Percentiles rank a stretch among this genome's conserved stretches.
phyloP scores from a whole-genome alignment of 495 filamentous ascomycete genomes.

The Saxophila tyrrhenica region DNA sequence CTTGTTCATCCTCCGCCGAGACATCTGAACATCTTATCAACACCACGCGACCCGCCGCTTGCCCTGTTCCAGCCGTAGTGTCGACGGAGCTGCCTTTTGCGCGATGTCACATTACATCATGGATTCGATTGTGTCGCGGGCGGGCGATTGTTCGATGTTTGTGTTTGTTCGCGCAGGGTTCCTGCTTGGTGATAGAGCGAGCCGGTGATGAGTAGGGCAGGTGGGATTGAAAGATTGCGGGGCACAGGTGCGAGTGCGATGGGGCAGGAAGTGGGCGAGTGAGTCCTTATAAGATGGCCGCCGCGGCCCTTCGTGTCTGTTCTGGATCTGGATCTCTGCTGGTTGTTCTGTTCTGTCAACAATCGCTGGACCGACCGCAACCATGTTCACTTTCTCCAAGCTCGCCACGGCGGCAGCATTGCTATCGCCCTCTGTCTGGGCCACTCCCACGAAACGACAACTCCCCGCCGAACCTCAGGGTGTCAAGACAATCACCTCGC shows the following conservation, averaged over 20 bases:
- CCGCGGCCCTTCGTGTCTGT: background rate
- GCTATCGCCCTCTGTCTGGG: background rate
- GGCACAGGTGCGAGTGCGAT: too few relatives aligned
- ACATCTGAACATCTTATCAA: background rate
- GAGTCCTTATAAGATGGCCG: background rate
- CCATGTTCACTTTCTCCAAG: background rate
- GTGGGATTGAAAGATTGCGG: too few relatives aligned
- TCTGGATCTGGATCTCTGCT: too few relatives aligned
- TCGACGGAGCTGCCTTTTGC: background rate
- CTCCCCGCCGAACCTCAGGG: background rate
- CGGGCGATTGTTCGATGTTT: too few relatives aligned
- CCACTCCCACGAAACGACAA: background rate
- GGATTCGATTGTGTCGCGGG: too few relatives aligned
- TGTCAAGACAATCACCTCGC: constrained; percentile 35
- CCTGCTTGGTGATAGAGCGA: background rate
- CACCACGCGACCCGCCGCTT: background rate
- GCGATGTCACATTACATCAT: background rate
- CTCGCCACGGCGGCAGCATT: background rate
- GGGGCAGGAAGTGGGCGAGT: too few relatives aligned
- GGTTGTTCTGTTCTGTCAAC: background rate
- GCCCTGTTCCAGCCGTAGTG: background rate
- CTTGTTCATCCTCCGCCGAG: background rate
- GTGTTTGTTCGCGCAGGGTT: too few relatives aligned
- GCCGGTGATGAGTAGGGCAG: too few relatives aligned
- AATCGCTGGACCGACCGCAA: background rate